These are phyloP conservation scores for Vinca major DNA, from an alignment of 305 asterid species.

Conservation along the genomic window DNA sequence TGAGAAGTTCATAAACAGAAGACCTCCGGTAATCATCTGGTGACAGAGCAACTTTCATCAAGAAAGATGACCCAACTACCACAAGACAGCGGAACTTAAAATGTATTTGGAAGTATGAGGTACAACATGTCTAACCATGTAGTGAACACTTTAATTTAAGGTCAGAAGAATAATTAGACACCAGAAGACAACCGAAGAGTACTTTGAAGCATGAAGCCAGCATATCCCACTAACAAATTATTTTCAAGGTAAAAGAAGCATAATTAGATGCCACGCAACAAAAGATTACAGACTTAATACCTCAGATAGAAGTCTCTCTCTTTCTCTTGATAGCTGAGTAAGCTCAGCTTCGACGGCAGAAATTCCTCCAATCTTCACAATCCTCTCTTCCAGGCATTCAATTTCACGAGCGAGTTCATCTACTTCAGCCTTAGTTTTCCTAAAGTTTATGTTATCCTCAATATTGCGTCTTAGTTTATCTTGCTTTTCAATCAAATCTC, in stretches of 20 bases:
- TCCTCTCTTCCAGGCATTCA: constrained; percentile 60
- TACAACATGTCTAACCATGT: too few relatives aligned
- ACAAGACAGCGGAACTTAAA: background rate
- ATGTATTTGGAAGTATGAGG: background rate
- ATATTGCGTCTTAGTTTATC: constrained; percentile 55
- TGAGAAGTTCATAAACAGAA: background rate
- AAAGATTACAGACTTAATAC: constrained; percentile 25
- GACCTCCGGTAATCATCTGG: background rate
- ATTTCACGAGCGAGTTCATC: constrained; percentile 60
- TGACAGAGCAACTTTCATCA: background rate
- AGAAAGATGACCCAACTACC: background rate
- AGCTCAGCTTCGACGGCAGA: constrained; percentile 54
- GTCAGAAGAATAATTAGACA: too few relatives aligned
- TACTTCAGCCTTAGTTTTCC: constrained; percentile 62
- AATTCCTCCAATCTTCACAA: constrained; percentile 56
- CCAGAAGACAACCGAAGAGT: background rate
- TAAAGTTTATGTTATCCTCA: constrained; percentile 69
- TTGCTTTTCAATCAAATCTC: constrained; percentile 46
- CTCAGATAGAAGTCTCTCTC: constrained; percentile 83
- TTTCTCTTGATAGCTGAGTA: constrained; percentile 57
- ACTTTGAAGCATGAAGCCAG: background rate
- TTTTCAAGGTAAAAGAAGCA: background rate
- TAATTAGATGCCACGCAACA: background rate
- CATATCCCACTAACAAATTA: constrained; percentile 3
- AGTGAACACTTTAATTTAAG: too few relatives aligned